Conservation (phyloP, 2,329 filamentous ascomycete species). For the Colletotrichum liaoningense region DNA sequence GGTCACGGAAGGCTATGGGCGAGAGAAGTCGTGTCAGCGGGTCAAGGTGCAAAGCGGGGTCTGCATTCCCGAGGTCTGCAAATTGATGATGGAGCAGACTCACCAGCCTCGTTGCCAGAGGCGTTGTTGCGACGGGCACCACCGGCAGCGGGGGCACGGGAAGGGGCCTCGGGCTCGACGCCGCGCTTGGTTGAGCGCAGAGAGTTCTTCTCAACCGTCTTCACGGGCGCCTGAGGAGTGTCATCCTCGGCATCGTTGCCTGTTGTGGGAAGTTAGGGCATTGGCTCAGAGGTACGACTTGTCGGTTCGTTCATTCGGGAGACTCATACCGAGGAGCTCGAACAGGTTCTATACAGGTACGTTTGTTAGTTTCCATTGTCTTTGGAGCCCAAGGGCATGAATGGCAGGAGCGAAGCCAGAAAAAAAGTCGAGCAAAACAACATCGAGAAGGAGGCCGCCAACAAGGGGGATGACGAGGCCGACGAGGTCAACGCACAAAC, state of each 20-base stretch:
- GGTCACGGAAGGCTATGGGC: constrained; percentile 85
- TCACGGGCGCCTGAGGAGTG: constrained; percentile 82
- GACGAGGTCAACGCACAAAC: constrained; percentile 8
- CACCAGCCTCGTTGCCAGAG: constrained; percentile 89
- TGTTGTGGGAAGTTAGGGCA: constrained; percentile 45
- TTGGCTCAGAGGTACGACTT: constrained; percentile 33
- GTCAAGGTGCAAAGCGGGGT: constrained; percentile 26
- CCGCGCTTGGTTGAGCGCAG: constrained; percentile 86
- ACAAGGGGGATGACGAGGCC: not conserved
- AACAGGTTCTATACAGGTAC: constrained; percentile 81
- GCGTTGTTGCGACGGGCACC: constrained; percentile 67
- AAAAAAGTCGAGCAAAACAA: not conserved
- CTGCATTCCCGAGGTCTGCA: constrained; percentile 31
- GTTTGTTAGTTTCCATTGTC: constrained; percentile 13
- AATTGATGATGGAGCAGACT: constrained; percentile 50
- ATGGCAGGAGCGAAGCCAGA: not conserved
- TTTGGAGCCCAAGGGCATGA: not conserved
- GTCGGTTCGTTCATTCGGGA: constrained; percentile 39
- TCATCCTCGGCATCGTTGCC: constrained; percentile 76
- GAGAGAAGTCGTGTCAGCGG: constrained; percentile 16
- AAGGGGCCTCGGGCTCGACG: constrained; percentile 78
- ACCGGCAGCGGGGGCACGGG: constrained; percentile 53
- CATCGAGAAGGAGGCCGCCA: not conserved
- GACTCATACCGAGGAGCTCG: constrained; percentile 91
- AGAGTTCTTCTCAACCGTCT: constrained; percentile 87